Evolutionary conservation across 2,329 filamentous ascomycete genomes (phyloP).

Genomic region (Arachnomyces sp.): DNA sequence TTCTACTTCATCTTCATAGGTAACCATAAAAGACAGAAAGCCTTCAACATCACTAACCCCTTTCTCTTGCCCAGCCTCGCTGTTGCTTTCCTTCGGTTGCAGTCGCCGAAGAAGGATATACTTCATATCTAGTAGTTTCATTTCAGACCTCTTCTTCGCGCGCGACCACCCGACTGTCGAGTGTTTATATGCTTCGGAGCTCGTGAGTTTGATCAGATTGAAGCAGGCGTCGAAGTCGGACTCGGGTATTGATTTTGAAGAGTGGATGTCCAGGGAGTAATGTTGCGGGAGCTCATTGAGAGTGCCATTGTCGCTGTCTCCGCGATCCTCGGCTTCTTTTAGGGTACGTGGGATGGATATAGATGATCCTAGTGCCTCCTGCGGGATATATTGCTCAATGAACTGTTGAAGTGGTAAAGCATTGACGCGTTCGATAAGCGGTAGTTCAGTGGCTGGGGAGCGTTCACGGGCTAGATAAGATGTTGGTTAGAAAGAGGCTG

Average conservation of each 20-base stretch:
- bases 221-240: conserved; percentile 44
- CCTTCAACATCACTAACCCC: conserved; percentile 18
- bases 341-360: conserved; percentile 7
- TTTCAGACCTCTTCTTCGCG: conserved; percentile 47
- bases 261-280: conserved; percentile 24
- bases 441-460: conserved; percentile 11
- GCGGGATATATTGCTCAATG: conserved; percentile 24
- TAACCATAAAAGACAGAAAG: conserved; percentile 49
- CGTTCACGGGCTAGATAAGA: background rate
- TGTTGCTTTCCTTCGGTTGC: too few species aligned
- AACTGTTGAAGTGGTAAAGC: conserved; percentile 32
- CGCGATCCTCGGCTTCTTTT: background rate
- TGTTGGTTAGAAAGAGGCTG: too few species aligned
- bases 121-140: conserved; percentile 50
- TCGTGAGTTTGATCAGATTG: conserved; percentile 46
- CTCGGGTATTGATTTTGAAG: conserved; percentile 28
- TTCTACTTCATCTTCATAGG: conserved; percentile 46
- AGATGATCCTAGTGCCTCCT: conserved; percentile 8
- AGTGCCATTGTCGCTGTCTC: background rate
- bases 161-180: conserved; percentile 49
- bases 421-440: conserved; percentile 37
- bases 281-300: conserved; percentile 3
- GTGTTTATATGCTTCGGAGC: conserved; percentile 42
- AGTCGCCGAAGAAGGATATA: conserved; percentile 43
- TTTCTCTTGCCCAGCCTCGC: background rate